Conservation (phyloP, 805 yeast genomes). For the Wickerhamomyces xylosicus region DNA sequence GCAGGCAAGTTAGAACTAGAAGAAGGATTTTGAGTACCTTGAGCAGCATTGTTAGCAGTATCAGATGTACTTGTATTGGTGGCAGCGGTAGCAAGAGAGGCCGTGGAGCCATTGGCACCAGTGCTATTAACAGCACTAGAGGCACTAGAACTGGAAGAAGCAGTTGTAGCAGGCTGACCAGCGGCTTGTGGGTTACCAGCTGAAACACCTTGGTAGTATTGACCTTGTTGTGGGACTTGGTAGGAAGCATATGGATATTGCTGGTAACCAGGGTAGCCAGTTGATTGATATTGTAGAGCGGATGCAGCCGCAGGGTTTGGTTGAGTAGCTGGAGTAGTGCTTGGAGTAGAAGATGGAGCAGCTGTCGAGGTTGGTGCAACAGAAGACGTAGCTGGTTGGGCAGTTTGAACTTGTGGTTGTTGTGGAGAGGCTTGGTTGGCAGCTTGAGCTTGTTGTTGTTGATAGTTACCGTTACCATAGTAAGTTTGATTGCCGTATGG, state of each 20-base stretch:
- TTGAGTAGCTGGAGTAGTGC: background rate
- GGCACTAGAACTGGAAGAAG: background rate
- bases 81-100: constrained; percentile 1
- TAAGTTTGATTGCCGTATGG: background rate
- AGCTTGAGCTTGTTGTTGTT: constrained; percentile 4
- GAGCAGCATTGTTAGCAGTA: constrained; percentile 3
- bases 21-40: background rate
- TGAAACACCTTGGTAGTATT: constrained; percentile 11
- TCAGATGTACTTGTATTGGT: background rate
- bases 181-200: background rate
- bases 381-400: constrained; percentile 5
- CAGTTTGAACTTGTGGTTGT: constrained; percentile 13
- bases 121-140: constrained; percentile 4
- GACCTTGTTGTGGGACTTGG: background rate
- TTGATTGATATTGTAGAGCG: constrained; percentile 6
- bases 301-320: constrained; percentile 1
- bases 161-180: no score
- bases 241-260: constrained; percentile 3
- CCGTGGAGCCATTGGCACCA: constrained; percentile 3
- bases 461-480: background rate
- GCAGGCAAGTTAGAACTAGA: background rate
- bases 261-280: constrained; percentile 10
- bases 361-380: constrained; percentile 3
- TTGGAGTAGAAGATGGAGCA: constrained; percentile 5
- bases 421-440: constrained; percentile 11